Percentiles rank a stretch among this genome's conserved stretches.
Conservation (phyloP, 2,329 filamentous ascomycete genomes). For the Hysterium pulicare region DNA sequence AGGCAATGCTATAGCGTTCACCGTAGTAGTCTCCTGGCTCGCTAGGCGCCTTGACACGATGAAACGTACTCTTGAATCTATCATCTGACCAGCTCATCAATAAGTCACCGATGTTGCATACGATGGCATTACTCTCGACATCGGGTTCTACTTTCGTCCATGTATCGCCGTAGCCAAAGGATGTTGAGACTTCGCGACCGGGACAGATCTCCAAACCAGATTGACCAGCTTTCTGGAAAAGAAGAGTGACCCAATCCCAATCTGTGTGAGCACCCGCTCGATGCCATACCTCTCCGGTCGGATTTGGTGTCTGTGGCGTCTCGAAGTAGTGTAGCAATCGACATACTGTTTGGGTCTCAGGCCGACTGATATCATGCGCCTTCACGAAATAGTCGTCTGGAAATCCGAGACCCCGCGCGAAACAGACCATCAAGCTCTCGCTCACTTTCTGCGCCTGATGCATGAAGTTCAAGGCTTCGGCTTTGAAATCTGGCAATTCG, state of each 20-base stretch:
- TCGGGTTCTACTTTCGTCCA: slow-evolving; percentile 62
- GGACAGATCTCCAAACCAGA: slow-evolving; percentile 64
- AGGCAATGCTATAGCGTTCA: slow-evolving; percentile 62
- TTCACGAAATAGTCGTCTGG: slow-evolving; percentile 55
- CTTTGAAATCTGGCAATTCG: slow-evolving; percentile 49
- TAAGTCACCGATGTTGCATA: slow-evolving; percentile 65
- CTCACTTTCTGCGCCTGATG: slow-evolving; percentile 50
- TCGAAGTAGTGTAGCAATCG: slow-evolving; percentile 55
- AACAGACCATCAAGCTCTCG: slow-evolving; percentile 57
- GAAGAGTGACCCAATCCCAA: slow-evolving; percentile 60
- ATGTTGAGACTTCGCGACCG: slow-evolving; percentile 58
- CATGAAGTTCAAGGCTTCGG: slow-evolving; percentile 52
- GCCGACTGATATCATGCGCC: slow-evolving; percentile 49
- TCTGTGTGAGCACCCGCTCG: slow-evolving; percentile 63
- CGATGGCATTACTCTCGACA: slow-evolving; percentile 45
- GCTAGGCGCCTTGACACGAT: slow-evolving; percentile 60
- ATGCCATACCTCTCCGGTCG: slow-evolving; percentile 46
- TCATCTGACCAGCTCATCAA: slow-evolving; percentile 67
- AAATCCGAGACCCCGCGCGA: slow-evolving; percentile 57
- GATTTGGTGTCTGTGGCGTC: slow-evolving; percentile 33
- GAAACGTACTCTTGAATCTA: slow-evolving; percentile 64
- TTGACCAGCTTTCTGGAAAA: slow-evolving; percentile 61
- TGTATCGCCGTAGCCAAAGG: slow-evolving; percentile 56
- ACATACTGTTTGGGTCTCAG: slow-evolving; percentile 55
- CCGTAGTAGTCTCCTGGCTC: slow-evolving; percentile 56